These are phyloP conservation scores for Collybia nuda DNA, from an alignment of 768 basidiomycete species.

Conservation along the genomic window DNA sequence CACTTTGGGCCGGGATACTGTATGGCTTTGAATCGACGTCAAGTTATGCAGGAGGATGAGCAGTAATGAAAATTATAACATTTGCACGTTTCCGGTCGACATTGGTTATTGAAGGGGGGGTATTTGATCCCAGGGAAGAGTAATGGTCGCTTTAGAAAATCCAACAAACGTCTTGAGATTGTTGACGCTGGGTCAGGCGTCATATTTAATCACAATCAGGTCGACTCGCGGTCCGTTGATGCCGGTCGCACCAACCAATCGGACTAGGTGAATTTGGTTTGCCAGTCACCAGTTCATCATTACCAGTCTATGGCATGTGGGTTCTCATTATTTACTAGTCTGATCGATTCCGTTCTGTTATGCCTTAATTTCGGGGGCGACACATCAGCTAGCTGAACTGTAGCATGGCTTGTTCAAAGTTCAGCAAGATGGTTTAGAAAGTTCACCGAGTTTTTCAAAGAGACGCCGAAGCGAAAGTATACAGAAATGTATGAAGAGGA, in stretches of 20 bases:
- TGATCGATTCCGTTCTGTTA: too few species aligned
- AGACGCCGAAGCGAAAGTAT: too few species aligned
- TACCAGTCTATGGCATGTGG: conserved; percentile 1
- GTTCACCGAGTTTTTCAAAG: too few species aligned
- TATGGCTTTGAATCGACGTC: conserved; percentile 32
- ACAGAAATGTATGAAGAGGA: too few species aligned
- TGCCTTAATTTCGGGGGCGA: too few species aligned
- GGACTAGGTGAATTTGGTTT: conserved; percentile 5
- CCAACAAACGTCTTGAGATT: too few species aligned
- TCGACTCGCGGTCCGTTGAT: conserved; percentile 4
- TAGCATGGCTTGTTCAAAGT: too few species aligned
- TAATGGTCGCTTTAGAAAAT: too few species aligned
- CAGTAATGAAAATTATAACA: conserved; percentile 11
- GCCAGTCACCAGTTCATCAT: conserved; percentile 2
- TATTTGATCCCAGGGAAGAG: background rate
- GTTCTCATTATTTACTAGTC: too few species aligned
- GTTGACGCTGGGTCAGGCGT: too few species aligned
- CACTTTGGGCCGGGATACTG: conserved; percentile 29
- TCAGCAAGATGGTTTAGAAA: too few species aligned
- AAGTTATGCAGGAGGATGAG: background rate
- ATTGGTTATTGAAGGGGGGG: conserved; percentile 27
- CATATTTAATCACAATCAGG: background rate
- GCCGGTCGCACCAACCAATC: conserved; percentile 20
- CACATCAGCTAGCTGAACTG: too few species aligned
- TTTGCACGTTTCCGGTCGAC: conserved; percentile 47